phyloP scores from a whole-genome alignment of 768 basidiomycete species.

The Phlebiopsis flavidoalba region DNA sequence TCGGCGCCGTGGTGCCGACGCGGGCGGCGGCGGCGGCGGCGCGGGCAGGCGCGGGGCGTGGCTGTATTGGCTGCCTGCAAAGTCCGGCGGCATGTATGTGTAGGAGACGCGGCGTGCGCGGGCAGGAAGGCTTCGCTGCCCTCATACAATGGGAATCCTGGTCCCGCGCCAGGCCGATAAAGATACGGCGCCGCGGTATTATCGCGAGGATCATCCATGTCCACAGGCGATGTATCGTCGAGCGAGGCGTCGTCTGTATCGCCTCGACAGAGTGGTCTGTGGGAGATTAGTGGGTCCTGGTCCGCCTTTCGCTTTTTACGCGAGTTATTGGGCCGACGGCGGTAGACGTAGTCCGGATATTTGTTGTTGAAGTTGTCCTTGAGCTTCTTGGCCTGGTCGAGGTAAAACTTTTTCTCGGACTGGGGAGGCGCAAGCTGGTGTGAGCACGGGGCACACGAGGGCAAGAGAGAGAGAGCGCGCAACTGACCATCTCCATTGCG shows the following conservation, averaged over 20 bases:
- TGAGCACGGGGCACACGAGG: conserved; percentile 7
- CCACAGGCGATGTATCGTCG: conserved; percentile 37
- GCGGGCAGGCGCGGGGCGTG: conserved; percentile 13
- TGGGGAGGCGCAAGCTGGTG: conserved; percentile 22
- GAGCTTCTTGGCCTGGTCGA: conserved; percentile 78
- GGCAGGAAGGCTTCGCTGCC: conserved; percentile 11
- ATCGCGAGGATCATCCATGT: conserved; percentile 22
- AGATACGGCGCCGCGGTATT: conserved; percentile 16
- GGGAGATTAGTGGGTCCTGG: conserved; percentile 22
- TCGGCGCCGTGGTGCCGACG: conserved; percentile 7
- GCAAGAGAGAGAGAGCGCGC: background rate
- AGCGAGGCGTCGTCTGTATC: conserved; percentile 30
- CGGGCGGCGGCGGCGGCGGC: no score
- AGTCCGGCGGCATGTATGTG: conserved; percentile 10
- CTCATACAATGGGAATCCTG: conserved; percentile 12
- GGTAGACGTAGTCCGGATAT: conserved; percentile 89
- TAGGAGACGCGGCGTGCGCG: conserved; percentile 13
- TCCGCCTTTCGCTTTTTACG: conserved; percentile 54
- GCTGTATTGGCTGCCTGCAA: conserved; percentile 10
- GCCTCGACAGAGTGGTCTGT: conserved; percentile 25
- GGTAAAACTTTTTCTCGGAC: conserved; percentile 84
- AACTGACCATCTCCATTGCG: conserved; percentile 66
- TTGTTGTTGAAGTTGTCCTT: conserved; percentile 83
- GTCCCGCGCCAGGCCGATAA: conserved; percentile 17
- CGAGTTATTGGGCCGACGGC: conserved; percentile 82